These are phyloP conservation scores for Cnidoscolus chayamansa DNA, from an alignment of 441 rosid species.

Conservation along the genomic window DNA sequence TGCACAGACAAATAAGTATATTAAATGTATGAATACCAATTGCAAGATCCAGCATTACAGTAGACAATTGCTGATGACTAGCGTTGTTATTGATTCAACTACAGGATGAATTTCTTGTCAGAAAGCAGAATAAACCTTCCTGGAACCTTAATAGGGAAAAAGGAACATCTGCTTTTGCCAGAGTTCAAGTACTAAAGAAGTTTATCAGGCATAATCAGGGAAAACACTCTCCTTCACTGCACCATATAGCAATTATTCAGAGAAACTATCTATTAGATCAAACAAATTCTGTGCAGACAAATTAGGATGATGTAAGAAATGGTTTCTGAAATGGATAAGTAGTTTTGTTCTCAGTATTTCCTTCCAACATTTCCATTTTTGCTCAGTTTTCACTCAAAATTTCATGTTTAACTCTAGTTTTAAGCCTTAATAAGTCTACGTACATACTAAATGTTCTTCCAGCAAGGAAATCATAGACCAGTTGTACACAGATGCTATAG, in stretches of 20 bases:
- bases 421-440: not conserved
- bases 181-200: not conserved
- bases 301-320: not conserved
- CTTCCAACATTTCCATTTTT: not conserved
- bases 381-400: not conserved
- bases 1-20: not conserved
- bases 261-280: not conserved
- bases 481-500: not conserved
- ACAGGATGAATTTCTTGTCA: no score
- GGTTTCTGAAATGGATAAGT: not conserved
- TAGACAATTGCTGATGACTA: no score
- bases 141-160: not conserved
- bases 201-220: not conserved
- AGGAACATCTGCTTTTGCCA: not conserved
- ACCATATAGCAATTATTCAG: not conserved
- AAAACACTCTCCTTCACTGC: not conserved
- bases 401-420: not conserved
- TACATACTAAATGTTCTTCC: not conserved
- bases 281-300: not conserved
- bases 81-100: no score
- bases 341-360: not conserved
- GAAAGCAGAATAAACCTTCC: not conserved
- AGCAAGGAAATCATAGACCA: not conserved
- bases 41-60: no score
- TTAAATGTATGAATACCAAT: not conserved